A percentile compares a stretch with the other conserved stretches of the same genome.
Evolutionary conservation across 352 stramenopile genomes (phyloP).

Genomic region (Globisporangium uncinulatum): DNA sequence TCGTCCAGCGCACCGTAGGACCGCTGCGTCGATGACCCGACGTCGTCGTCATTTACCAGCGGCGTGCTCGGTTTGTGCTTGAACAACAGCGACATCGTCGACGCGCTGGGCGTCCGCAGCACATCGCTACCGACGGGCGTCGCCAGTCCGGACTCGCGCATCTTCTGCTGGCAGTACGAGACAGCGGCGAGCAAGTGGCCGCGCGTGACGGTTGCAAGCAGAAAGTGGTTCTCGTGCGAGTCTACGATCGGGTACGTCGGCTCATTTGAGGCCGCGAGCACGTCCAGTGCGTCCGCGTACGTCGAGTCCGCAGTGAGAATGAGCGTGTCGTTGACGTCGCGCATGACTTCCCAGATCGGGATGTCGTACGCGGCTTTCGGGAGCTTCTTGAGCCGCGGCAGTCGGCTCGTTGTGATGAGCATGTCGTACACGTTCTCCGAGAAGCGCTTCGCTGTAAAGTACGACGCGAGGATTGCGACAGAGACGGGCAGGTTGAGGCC

Average conservation of each 20-base stretch:
- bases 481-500: constrained; percentile 83
- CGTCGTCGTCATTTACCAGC: background rate
- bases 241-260: constrained; percentile 79
- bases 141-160: constrained; percentile 9
- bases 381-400: constrained; percentile 74
- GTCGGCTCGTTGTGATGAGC: constrained; percentile 77
- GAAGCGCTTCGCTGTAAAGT: constrained; percentile 89
- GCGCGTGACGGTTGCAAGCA: constrained; percentile 68
- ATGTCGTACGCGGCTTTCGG: constrained; percentile 83
- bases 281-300: constrained; percentile 45
- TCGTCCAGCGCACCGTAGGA: constrained; percentile 2
- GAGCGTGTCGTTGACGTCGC: constrained; percentile 61
- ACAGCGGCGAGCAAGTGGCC: constrained; percentile 44
- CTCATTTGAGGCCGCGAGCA: constrained; percentile 48
- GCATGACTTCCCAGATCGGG: constrained; percentile 81
- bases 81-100: constrained; percentile 28
- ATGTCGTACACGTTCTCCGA: constrained; percentile 90
- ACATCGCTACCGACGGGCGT: background rate
- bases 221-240: constrained; percentile 43
- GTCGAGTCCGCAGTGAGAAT: constrained; percentile 65
- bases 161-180: constrained; percentile 43
- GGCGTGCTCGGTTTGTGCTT: constrained; percentile 7
- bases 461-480: constrained; percentile 84
- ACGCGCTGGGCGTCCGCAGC: constrained; percentile 6
- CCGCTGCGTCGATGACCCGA: constrained; percentile 8